These are phyloP conservation scores for Cyclanthera cordifolia DNA, from an alignment of 306 rosid genomes.

Conservation along the genomic window DNA sequence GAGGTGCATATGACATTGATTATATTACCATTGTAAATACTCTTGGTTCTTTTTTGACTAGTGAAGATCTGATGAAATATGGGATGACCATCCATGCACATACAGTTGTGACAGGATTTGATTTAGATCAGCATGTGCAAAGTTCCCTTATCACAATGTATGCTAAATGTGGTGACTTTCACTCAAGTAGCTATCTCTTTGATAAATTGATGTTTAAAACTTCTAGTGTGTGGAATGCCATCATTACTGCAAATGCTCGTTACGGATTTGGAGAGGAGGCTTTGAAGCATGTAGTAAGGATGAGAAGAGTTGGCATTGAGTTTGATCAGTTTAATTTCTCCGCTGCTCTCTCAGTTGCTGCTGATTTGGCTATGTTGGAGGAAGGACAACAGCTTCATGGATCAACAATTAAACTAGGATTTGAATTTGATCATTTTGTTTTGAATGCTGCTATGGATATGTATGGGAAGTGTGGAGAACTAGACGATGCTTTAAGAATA, in stretches of 20 bases:
- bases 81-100: slow-evolving; percentile 68
- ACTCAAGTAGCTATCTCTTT: slow-evolving; percentile 48
- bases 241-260: slow-evolving; percentile 68
- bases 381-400: slow-evolving; percentile 85
- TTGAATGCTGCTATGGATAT: slow-evolving; percentile 79
- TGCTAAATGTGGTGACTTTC: slow-evolving; percentile 66
- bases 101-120: slow-evolving; percentile 48
- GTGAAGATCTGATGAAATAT: slow-evolving; percentile 33
- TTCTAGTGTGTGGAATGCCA: slow-evolving; percentile 73
- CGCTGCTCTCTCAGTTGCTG: slow-evolving; percentile 48
- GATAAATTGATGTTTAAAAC: slow-evolving; percentile 35
- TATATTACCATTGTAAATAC: slow-evolving; percentile 61
- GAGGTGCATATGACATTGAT: slow-evolving; percentile 35
- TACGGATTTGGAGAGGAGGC: slow-evolving; percentile 71
- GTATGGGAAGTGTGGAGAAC: slow-evolving; percentile 91
- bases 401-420: slow-evolving; percentile 56
- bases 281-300: slow-evolving; percentile 42
- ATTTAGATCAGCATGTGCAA: slow-evolving; percentile 54
- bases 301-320: slow-evolving; percentile 41
- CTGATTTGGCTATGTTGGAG: slow-evolving; percentile 71
- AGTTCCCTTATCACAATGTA: slow-evolving; percentile 80
- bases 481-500: slow-evolving; percentile 54
- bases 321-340: slow-evolving; percentile 82
- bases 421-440: slow-evolving; percentile 54
- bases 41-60: slow-evolving; percentile 49